Evolutionary conservation across 371 early-diverging fungal genomes (phyloP).

Genomic region (Lichtheimia ramosa): DNA sequence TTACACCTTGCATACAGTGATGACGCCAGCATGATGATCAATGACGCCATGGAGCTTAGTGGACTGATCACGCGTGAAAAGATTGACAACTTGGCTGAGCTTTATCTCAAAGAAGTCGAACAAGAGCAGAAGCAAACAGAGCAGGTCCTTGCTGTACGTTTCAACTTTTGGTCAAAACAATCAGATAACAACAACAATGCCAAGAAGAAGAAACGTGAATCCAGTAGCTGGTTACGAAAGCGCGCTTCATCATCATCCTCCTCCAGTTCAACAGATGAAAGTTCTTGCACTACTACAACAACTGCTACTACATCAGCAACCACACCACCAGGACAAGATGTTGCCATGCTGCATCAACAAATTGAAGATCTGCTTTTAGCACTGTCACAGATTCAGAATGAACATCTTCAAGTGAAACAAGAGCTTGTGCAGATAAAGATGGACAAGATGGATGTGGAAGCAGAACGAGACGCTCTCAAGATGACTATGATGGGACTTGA

Average conservation of each 20-base stretch:
- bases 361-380: constrained; percentile 62
- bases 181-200: constrained; percentile 3
- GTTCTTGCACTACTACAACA: constrained; percentile 1
- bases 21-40: constrained; percentile 65
- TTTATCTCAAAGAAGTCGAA: constrained; percentile 63
- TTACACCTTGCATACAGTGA: constrained; percentile 74
- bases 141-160: constrained; percentile 58
- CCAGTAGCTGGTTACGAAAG: constrained; percentile 25
- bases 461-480: constrained; percentile 42
- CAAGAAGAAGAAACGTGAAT: constrained; percentile 41
- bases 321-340: constrained; percentile 17
- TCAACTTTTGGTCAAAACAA: constrained; percentile 44
- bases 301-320: constrained; percentile 3
- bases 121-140: constrained; percentile 64
- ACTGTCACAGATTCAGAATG: constrained; percentile 57
- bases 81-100: constrained; percentile 72
- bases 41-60: constrained; percentile 73
- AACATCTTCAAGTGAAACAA: constrained; percentile 59
- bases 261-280: constrained; percentile 11
- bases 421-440: constrained; percentile 52
- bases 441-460: constrained; percentile 61
- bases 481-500: constrained; percentile 26
- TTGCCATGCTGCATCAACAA: constrained; percentile 55
- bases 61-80: constrained; percentile 64
- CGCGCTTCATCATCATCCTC: constrained; percentile 24